Base-by-base conservation (phyloP, 2,329 filamentous ascomycete species). In the Pseudonectria buxi region DNA sequence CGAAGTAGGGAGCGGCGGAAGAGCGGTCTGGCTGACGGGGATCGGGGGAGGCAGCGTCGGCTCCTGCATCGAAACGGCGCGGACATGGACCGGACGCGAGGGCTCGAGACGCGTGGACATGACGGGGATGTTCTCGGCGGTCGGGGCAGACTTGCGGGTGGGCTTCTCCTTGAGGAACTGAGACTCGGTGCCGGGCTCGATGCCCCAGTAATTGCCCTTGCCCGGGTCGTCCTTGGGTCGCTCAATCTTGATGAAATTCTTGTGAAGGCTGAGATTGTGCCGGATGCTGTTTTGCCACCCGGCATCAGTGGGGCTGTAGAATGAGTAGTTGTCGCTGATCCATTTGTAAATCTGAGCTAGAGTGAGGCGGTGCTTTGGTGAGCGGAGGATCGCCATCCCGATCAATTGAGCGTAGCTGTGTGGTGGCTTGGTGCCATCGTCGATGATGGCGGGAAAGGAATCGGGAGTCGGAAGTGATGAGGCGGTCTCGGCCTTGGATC, bases 241-340 rank as follows among this genome's bases (percentile, higher is more conserved):
- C 61, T 95, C 89, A 55, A 94, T 84, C 66, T 96, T 96, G 58
- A 89, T 81, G 56, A 96, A 96, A 30, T 86, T 86, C 65, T 96
- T 96, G 71, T 95, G 94, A 29, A 98, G 71, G 56, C 89, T 95
- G 24, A 98, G 78, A 51, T 98, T 98, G 63, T 98, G 92, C 24
- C 92, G 84, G 59, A 98, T 98, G 67, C 92, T 96, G 63, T 98
- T 98, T 63, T 96, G 90, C 92, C 92, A 98, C 44, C 92, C 90
- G 10, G 85, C 80, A 52, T 95, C 88, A 37, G 81, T 76, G 28
- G 79, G 76, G 49, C 77, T 81, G 67, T 96, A 98, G 63, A 90
- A 95, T 5, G 77, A 81, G 58, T 85, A 96, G 13, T 83, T 89
- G 58, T 94, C 86, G n/a, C 87, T 94, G 52, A 98, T 96, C 90